Evolutionary conservation across 2,329 filamentous ascomycete species (phyloP).

Genomic region (Basipetospora chlamydospora): DNA sequence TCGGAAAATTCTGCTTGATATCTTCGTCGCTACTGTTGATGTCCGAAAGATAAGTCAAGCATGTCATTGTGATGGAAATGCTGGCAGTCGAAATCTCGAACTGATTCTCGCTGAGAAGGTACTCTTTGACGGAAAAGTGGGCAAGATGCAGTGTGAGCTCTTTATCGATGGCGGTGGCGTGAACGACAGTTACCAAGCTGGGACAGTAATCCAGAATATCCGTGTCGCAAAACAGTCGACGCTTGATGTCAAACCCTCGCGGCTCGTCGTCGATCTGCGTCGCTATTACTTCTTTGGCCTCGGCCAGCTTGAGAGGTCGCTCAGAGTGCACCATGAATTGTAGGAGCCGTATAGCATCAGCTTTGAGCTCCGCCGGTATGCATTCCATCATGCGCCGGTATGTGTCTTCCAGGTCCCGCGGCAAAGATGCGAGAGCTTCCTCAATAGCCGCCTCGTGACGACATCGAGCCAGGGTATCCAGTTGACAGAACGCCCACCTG

Average conservation of each 20-base stretch:
- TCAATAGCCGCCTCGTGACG: constrained; percentile 5
- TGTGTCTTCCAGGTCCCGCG: constrained; percentile 11
- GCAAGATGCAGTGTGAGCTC: constrained; percentile 10
- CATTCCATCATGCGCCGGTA: constrained; percentile 11
- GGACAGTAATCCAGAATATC: constrained; percentile 10
- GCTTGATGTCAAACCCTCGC: constrained; percentile 6
- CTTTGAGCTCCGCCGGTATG: constrained; percentile 8
- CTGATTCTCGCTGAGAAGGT: constrained; percentile 7
- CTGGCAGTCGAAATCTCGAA: constrained; percentile 6
- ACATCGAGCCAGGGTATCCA: constrained; percentile 13
- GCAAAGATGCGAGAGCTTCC: constrained; percentile 9
- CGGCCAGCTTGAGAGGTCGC: constrained; percentile 8
- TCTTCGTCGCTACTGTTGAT: constrained; percentile 5
- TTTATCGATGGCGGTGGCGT: background rate
- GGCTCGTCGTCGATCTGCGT: constrained; percentile 8
- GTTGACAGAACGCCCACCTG: constrained; percentile 15
- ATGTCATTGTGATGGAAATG: constrained; percentile 10
- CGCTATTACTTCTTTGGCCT: constrained; percentile 12
- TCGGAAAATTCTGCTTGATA: constrained; percentile 8
- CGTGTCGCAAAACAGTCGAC: constrained; percentile 4
- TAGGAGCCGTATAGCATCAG: constrained; percentile 9
- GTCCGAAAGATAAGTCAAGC: constrained; percentile 11
- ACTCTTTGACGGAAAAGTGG: constrained; percentile 14
- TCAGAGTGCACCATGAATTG: constrained; percentile 12
- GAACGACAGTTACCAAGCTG: constrained; percentile 7